Evolutionary conservation across 805 yeast species (phyloP).

Genomic region (Myxozyma geophila): DNA sequence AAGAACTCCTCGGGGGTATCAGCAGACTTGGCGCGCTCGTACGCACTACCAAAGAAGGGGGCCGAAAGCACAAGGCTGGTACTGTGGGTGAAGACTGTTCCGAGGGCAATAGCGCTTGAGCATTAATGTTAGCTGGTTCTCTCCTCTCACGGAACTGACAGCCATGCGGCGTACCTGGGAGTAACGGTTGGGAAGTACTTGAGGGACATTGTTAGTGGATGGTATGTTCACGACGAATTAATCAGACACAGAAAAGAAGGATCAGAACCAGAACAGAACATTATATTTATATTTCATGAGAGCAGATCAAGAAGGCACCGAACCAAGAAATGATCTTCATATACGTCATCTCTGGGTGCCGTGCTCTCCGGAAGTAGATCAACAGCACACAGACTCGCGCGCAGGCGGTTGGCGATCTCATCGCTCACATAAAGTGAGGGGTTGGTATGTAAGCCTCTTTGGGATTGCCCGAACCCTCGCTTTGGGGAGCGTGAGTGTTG

Average conservation of each 20-base stretch:
- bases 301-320: not conserved
- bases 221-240: too few relatives aligned
- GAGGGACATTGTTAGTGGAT: slow-evolving; percentile 37
- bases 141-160: too few relatives aligned
- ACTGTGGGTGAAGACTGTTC: slow-evolving; percentile 48
- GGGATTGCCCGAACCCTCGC: too few relatives aligned
- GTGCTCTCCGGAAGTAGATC: not conserved
- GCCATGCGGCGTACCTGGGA: slow-evolving; percentile 33
- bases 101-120: slow-evolving; percentile 47
- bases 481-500: too few relatives aligned
- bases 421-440: not conserved
- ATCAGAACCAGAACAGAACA: not conserved
- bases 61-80: slow-evolving; percentile 45
- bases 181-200: slow-evolving; percentile 37
- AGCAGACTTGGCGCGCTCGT: slow-evolving; percentile 44
- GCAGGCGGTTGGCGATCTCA: not conserved
- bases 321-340: slow-evolving; percentile 14
- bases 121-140: not conserved
- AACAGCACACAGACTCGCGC: not conserved
- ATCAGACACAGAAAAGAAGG: not conserved
- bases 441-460: not conserved
- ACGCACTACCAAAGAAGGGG: slow-evolving; percentile 50
- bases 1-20: slow-evolving; percentile 46
- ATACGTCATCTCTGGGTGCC: slow-evolving; percentile 2
- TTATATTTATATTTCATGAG: not conserved